Base-by-base conservation (phyloP, 495 filamentous ascomycete species). In the Aspergillus campestris region DNA sequence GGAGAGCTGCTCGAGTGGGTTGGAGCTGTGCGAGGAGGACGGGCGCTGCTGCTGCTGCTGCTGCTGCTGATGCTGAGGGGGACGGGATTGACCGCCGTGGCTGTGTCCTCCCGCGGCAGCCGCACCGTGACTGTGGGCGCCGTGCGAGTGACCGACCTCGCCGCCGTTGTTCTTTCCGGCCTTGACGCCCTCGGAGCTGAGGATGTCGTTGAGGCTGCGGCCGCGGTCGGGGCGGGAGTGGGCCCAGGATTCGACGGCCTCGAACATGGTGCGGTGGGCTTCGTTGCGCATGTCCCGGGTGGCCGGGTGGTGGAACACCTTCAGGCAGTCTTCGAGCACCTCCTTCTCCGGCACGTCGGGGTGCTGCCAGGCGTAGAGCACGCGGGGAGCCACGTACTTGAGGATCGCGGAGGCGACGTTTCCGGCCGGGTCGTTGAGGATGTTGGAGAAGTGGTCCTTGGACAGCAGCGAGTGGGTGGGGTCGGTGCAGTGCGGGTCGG, bases 371-470 rank as follows among this genome's bases (percentile, higher is more conserved):
- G 89, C 90, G 50, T 87, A 92, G 6, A 97, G 70, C 14, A 97
- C 60, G 18, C 91, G 85, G 48, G 91, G 90, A 3, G 89, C 84
- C 29, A 83, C 79, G 57, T 91, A 97, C 71, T 86, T 74, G 5
- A 97, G 64, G 41, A 95, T 84, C 0, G 77, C 79, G 2, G 84
- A 67, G 7, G 90, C 89, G 14, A 96, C 79, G 14, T 84, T 75
- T 9, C 91, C 91, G 3, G 89, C 89, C 38, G 87, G 87, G 29
- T 85, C 74, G 66, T 97, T 97, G 28, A 97, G 73, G 29, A 90
- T 72, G 65, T 97, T 95, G 50, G 85, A 85, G 57, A 97, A 97
- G 60, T 98, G 92, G 55, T 98, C 92, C 66, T 97, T 96, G 46
- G 87, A 90, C 6, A 97, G 77, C 66, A 97, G 79, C 8, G 86